Conservation (phyloP, 1,139 yeast genomes). For the Hyphopichia wangnamkhiaoensis region DNA sequence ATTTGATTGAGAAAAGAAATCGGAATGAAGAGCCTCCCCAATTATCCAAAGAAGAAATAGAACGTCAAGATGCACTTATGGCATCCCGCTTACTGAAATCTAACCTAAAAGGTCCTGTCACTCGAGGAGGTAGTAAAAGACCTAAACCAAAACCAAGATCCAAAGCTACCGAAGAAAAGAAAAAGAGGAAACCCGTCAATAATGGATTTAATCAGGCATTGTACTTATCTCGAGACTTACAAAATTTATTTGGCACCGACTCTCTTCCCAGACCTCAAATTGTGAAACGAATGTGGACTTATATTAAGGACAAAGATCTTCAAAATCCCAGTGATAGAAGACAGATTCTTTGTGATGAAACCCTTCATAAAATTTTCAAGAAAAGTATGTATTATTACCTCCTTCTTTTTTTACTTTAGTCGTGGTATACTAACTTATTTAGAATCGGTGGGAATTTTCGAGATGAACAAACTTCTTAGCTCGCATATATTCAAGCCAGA, state of each 20-base stretch:
- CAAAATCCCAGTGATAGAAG: constrained; percentile 73
- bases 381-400: constrained; percentile 29
- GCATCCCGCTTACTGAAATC: constrained; percentile 50
- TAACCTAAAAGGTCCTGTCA: constrained; percentile 21
- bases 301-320: constrained; percentile 62
- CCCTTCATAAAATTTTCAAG: constrained; percentile 58
- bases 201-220: constrained; percentile 39
- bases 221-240: constrained; percentile 53
- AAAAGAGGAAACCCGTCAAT: constrained; percentile 13
- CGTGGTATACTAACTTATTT: constrained; percentile 19
- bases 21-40: constrained; percentile 27
- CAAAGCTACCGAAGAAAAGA: constrained; percentile 10
- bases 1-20: constrained; percentile 39
- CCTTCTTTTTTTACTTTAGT: background rate
- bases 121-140: constrained; percentile 13
- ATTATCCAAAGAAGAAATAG: constrained; percentile 32
- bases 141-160: constrained; percentile 5
- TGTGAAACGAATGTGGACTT: constrained; percentile 72
- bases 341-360: constrained; percentile 68
- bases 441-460: constrained; percentile 62
- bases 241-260: constrained; percentile 41
- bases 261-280: constrained; percentile 66
- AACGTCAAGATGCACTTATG: constrained; percentile 42
- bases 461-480: constrained; percentile 62
- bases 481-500: constrained; percentile 54